These are phyloP conservation scores for Fusarium austroafricanum DNA, from an alignment of 2,329 filamentous ascomycete species.

Conservation along the genomic window DNA sequence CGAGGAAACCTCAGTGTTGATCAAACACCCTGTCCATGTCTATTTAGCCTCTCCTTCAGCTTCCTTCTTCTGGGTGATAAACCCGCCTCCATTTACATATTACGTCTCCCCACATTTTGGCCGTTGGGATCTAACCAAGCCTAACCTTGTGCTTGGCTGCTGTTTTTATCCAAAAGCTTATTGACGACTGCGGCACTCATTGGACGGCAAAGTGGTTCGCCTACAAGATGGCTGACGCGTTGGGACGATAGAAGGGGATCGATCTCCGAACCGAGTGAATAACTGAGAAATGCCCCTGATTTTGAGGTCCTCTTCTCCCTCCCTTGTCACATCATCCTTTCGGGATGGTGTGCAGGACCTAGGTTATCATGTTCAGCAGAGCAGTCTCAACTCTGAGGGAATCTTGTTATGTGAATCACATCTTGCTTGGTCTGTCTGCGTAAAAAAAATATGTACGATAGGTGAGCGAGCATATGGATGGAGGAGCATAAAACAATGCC, in stretches of 20 bases:
- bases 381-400: not conserved
- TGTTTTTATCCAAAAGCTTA: constrained; percentile 22
- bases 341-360: constrained; percentile 8
- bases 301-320: constrained; percentile 12
- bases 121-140: constrained; percentile 27
- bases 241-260: constrained; percentile 2
- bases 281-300: constrained; percentile 23
- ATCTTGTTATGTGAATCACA: not conserved
- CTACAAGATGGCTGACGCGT: constrained; percentile 12
- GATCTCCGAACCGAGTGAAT: not conserved
- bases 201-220: constrained; percentile 5
- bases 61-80: constrained; percentile 7
- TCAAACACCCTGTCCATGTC: not conserved
- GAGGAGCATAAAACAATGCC: not conserved
- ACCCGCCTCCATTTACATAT: not conserved
- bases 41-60: not conserved
- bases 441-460: not conserved
- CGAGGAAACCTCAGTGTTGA: constrained; percentile 10
- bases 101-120: constrained; percentile 18
- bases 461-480: not conserved
- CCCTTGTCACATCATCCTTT: constrained; percentile 23
- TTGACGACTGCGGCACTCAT: not conserved
- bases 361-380: not conserved
- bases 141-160: constrained; percentile 14
- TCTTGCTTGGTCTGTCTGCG: not conserved